Evolutionary conservation across 768 basidiomycete species (phyloP), one percentile per base, ranked within the genome.

Genomic region (Calvatia gigantea): DNA sequence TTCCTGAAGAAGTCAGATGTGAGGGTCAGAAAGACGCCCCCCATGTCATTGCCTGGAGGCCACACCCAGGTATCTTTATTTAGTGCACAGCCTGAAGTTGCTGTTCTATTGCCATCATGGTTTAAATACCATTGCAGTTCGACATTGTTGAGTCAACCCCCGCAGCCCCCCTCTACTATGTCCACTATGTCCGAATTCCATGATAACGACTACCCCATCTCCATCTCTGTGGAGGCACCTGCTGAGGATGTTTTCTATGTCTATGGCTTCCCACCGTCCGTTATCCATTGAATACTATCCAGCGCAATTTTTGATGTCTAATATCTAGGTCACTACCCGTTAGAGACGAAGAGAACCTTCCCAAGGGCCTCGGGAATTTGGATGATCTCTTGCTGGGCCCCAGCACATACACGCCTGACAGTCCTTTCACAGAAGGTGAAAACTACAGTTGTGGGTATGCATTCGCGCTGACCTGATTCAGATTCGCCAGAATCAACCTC

Each of bases 161-260:
- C 41, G 42, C 54, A n/a, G 12, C 37, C 23, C 32, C 6, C 41
- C 41, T n/a, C 19, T 9, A 5, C 31, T 11, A 32, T 25, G 17
- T 31, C 29, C 17, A 23, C 42, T 29, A 44, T 23, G 23, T 6
- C 52, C n/a, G 35, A 12, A 6, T 14, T 21, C 19, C 23, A 43
- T 25, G 19, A 44, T 19, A 43, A 45, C 15, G 31, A 23, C 27
- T n/a, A n/a, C 19, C 23, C 21, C 29, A 42, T 49, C 17, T 41
- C 47, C 29, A 33, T 49, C 46, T 42, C 54, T 23, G 37, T 56
- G 9, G 52, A 35, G 25, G 21, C 43, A 21, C 52, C 52, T 39
- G n/a, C 17, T 17, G 52, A 45, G 32, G 42, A 37, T 33, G 9
- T 32, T 11, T n/a, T 33, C 33, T 14, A 46, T 9, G 11, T n/a